Percentiles rank a stretch among this genome's conserved stretches.
These are phyloP conservation scores for Amauroascus verrucosus DNA, from an alignment of 2,329 filamentous ascomycete genomes.

Conservation along the genomic window DNA sequence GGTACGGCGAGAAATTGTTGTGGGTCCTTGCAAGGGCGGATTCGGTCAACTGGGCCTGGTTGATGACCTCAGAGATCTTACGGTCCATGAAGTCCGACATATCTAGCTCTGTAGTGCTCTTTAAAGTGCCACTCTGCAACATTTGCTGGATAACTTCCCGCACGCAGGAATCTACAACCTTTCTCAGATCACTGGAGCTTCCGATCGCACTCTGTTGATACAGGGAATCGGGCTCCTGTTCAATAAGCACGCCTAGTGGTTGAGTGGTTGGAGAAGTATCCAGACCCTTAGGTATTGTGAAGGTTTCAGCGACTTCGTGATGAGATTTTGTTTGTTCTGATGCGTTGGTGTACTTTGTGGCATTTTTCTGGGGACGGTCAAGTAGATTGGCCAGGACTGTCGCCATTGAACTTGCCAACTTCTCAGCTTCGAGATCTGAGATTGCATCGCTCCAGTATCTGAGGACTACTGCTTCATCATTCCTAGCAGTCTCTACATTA, in stretches of 20 bases:
- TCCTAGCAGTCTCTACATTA: slow-evolving; percentile 26
- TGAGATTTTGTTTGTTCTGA: background rate
- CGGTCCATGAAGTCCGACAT: slow-evolving; percentile 9
- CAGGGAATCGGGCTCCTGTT: background rate
- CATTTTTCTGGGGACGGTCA: slow-evolving; percentile 18
- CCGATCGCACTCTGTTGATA: slow-evolving; percentile 3
- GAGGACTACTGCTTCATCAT: slow-evolving; percentile 29
- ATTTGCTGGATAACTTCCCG: slow-evolving; percentile 15
- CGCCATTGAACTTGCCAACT: slow-evolving; percentile 25
- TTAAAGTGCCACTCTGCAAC: slow-evolving; percentile 11
- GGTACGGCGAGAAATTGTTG: slow-evolving; percentile 2
- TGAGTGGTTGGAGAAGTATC: background rate
- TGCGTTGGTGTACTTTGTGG: slow-evolving; percentile 3
- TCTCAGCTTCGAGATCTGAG: slow-evolving; percentile 27
- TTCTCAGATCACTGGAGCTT: slow-evolving; percentile 11
- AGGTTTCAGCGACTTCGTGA: background rate
- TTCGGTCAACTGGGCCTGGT: background rate
- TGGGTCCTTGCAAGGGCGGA: background rate
- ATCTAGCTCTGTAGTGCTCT: background rate
- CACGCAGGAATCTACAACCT: slow-evolving; percentile 15
- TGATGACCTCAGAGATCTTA: slow-evolving; percentile 6
- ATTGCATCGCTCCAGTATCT: slow-evolving; percentile 34
- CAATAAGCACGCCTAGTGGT: background rate
- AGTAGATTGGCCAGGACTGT: slow-evolving; percentile 27
- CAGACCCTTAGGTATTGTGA: background rate